Evolutionary conservation across 2,329 filamentous ascomycete species (phyloP), one percentile per base, ranked within the genome.

Genomic region (Hyphodiscus sp.): DNA sequence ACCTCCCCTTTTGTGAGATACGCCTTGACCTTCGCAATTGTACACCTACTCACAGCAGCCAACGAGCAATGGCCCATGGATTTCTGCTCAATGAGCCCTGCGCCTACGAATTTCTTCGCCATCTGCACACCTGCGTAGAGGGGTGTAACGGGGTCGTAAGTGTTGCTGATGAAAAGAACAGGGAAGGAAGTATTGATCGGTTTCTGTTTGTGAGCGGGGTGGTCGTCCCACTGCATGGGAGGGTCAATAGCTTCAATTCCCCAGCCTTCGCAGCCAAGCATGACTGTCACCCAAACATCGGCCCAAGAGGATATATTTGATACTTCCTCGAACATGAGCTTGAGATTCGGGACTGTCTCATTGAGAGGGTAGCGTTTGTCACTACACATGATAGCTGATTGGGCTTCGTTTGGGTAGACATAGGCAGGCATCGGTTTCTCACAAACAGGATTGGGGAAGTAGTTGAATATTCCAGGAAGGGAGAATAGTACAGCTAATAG

Each of bases 111-210:
- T 49, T 61, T 65, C 15, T 44, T 30, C 1, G 65, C 60, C 64
- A 67, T 67, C 19, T 62, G 61, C n/a, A 69, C 51, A 13, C 65
- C 56, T 2, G 63, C 61, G 2, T 47, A 45, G 13, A 72, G 55
- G 11, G 70, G 70, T 7, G 71, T 69, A n/a, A 73, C 58, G 13
- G 69, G 68, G 52, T 73, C 71, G 38, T 66, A 58, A 3, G 68
- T 72, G 29, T 71, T 74, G 47, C 70, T 70, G 29, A 70, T 44
- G 54, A 73, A 71, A 7, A 74, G 61, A 30, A 73, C 63, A 13
- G 71, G 71, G 52, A 70, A 72, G 7, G 68, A 61, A 11, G 67
- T 71, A 11, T 64, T 65, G 38, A 67, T 65, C 16, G 62, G 61
- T n/a, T 62, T 59, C 5, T 53, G 56, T 10, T 57, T 58, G 20